A percentile compares a stretch with the other conserved stretches of the same genome.
Conservation (phyloP, 495 filamentous ascomycete species). For the Trichocladium antarcticum region DNA sequence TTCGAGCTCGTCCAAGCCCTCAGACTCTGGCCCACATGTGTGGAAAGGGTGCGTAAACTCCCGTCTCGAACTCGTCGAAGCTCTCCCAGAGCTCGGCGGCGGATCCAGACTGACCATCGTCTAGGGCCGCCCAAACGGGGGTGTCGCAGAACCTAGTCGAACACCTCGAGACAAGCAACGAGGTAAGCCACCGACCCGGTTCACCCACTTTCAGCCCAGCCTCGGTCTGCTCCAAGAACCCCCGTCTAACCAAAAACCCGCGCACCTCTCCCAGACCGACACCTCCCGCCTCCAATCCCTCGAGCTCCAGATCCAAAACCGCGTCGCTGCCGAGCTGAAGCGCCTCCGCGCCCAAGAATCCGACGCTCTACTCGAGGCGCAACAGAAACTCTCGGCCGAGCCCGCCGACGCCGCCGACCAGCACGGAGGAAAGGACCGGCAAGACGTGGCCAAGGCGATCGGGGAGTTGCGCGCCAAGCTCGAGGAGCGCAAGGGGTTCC, state of each 20-base stretch:
- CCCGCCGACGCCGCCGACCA: constrained; percentile 9
- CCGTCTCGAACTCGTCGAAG: background rate
- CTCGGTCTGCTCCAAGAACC: background rate
- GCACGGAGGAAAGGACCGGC: constrained; percentile 15
- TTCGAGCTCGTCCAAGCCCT: constrained; percentile 40
- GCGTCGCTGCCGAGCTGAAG: constrained; percentile 74
- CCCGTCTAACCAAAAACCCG: background rate
- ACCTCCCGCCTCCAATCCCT: constrained; percentile 67
- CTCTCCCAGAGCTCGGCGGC: background rate
- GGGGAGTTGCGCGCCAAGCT: constrained; percentile 63
- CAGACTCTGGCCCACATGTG: constrained; percentile 31
- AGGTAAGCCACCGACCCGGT: constrained; percentile 46
- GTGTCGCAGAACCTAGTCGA: constrained; percentile 80
- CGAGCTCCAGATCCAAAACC: constrained; percentile 80
- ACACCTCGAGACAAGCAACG: constrained; percentile 66
- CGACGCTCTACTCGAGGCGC: constrained; percentile 49
- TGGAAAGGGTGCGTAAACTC: constrained; percentile 36
- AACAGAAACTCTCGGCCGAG: constrained; percentile 44
- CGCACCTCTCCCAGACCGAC: constrained; percentile 51
- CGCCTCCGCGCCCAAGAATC: constrained; percentile 51
- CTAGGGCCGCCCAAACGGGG: constrained; percentile 68
- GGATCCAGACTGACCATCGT: background rate
- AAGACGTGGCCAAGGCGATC: constrained; percentile 26
- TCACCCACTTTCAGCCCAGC: background rate
- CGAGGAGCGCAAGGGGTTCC: constrained; percentile 60